Conservation (phyloP, 495 filamentous ascomycete species). For the Margaritispora aquatica region DNA sequence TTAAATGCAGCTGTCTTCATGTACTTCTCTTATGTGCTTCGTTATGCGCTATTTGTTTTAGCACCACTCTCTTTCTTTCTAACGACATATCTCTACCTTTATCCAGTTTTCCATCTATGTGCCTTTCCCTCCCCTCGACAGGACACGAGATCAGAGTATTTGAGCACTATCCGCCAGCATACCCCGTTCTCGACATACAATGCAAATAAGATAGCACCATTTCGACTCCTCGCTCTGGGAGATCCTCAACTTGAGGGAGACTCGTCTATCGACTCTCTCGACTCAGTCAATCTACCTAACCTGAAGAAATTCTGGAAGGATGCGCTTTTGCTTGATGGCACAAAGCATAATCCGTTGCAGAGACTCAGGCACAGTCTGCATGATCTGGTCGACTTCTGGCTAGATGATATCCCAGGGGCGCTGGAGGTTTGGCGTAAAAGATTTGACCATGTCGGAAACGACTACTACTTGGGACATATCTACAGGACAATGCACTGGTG, state of each 20-base stretch:
- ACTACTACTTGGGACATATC: conserved; percentile 89
- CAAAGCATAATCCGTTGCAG: conserved; percentile 24
- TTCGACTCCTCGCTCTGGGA: conserved; percentile 82
- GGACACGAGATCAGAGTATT: conserved; percentile 27
- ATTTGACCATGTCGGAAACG: conserved; percentile 86
- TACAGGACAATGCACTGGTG: conserved; percentile 82
- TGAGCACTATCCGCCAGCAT: conserved; percentile 34
- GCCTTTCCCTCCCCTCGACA: conserved; percentile 61
- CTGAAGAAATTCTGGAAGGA: conserved; percentile 45
- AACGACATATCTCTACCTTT: conserved; percentile 80
- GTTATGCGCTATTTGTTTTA: conserved; percentile 57
- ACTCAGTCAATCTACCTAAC: conserved; percentile 55
- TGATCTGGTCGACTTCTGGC: conserved; percentile 45
- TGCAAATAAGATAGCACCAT: conserved; percentile 56
- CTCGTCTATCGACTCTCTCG: conserved; percentile 62
- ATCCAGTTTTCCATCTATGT: conserved; percentile 74
- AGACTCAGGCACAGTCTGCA: conserved; percentile 25
- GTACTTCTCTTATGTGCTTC: conserved; percentile 52
- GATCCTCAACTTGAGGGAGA: conserved; percentile 97
- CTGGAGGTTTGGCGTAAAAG: conserved; percentile 64
- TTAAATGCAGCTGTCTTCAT: conserved; percentile 31
- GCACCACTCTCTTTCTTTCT: conserved; percentile 61
- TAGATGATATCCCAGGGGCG: conserved; percentile 58
- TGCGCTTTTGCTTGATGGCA: conserved; percentile 35
- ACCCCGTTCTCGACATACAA: not conserved